A percentile compares a stretch with the other conserved stretches of the same genome.
These are phyloP conservation scores for Pseudogymnoascus sp. DNA, from an alignment of 2,329 filamentous ascomycete species.

Conservation along the genomic window DNA sequence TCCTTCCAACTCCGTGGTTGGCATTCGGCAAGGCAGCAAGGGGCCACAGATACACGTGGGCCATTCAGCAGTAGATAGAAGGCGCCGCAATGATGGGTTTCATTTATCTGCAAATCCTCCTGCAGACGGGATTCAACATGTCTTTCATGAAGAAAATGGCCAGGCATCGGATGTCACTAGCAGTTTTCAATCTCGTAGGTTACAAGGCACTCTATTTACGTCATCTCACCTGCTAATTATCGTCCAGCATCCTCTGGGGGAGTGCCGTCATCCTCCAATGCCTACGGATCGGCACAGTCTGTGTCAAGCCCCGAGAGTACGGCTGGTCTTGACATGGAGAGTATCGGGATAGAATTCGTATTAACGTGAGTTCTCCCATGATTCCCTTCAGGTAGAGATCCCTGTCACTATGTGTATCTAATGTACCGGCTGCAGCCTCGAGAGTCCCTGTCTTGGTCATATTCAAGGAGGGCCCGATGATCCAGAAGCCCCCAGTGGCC, in stretches of 20 bases:
- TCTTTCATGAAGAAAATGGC: not conserved
- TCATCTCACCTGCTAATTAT: not conserved
- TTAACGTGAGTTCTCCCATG: not conserved
- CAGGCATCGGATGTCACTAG: not conserved
- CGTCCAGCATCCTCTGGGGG: not conserved
- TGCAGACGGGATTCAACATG: not conserved
- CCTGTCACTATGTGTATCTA: not conserved
- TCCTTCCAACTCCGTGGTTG: not conserved
- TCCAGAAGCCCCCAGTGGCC: not conserved
- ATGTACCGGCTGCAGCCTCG: not conserved
- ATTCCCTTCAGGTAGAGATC: not conserved
- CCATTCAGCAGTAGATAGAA: constrained; percentile 13
- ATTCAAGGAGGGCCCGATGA: not conserved
- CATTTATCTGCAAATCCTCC: not conserved
- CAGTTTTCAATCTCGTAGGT: not conserved
- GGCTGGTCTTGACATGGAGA: not conserved
- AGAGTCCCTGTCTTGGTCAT: not conserved
- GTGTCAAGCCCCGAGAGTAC: not conserved
- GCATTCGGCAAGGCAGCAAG: not conserved
- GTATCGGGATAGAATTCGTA: not conserved
- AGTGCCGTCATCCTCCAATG: not conserved
- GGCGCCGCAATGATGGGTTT: not conserved
- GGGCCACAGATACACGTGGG: constrained; percentile 1
- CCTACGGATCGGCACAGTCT: not conserved
- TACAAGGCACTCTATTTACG: not conserved